A percentile compares a stretch with the other conserved stretches of the same genome.
Evolutionary conservation across 2,329 filamentous ascomycete species (phyloP).

Genomic region (Diaporthe caulivora): DNA sequence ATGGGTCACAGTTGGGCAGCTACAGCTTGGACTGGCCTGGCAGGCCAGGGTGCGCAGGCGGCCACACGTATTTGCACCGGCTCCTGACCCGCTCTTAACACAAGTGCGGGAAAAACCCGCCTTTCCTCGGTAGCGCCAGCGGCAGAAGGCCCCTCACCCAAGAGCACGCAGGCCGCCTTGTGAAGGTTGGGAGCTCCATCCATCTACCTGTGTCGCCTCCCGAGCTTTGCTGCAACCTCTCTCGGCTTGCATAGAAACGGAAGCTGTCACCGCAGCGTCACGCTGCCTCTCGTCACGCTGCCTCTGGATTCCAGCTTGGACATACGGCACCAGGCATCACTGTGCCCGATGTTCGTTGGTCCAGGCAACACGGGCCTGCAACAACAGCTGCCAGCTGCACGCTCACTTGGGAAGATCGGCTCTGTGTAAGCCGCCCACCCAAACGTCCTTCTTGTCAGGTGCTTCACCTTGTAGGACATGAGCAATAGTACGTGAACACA

Average conservation of each 20-base stretch:
- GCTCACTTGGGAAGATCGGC: background rate
- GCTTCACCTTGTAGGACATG: background rate
- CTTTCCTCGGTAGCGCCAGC: background rate
- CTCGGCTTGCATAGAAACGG: background rate
- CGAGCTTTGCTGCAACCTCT: slow-evolving; percentile 6
- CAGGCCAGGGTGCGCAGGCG: background rate
- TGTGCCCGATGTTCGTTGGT: background rate
- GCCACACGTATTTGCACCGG: background rate
- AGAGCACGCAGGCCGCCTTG: background rate
- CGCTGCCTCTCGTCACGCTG: background rate
- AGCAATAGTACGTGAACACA: background rate
- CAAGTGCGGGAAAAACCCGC: background rate
- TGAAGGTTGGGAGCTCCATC: background rate
- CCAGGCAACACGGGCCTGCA: background rate
- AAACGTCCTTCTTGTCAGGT: background rate
- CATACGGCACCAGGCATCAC: background rate
- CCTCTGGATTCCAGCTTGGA: background rate
- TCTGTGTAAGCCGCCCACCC: background rate
- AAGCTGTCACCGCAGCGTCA: slow-evolving; percentile 2
- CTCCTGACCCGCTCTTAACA: background rate
- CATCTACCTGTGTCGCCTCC: background rate
- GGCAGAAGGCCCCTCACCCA: background rate
- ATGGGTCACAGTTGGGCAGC: slow-evolving; percentile 18
- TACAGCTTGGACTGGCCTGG: slow-evolving; percentile 6
- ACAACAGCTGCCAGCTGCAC: too few species aligned